A percentile compares a stretch with the other conserved stretches of the same genome.
Conservation (phyloP, 495 filamentous ascomycete species). For the Xylaria palmicola region DNA sequence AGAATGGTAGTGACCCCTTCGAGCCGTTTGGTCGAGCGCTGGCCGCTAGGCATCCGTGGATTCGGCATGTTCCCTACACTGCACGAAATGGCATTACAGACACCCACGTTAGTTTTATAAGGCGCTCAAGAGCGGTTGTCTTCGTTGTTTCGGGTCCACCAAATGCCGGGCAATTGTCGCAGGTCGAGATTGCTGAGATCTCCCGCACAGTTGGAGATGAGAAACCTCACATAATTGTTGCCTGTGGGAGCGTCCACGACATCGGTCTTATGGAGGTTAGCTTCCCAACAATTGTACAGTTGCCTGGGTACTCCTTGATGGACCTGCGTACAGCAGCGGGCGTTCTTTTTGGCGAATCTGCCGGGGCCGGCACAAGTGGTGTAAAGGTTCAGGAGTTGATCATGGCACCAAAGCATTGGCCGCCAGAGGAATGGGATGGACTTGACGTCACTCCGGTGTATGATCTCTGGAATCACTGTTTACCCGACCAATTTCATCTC, state of each 20-base stretch:
- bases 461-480: slow-evolving; percentile 52
- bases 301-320: slow-evolving; percentile 46
- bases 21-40: slow-evolving; percentile 58
- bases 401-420: slow-evolving; percentile 44
- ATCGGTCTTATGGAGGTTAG: slow-evolving; percentile 34
- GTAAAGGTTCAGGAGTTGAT: slow-evolving; percentile 39
- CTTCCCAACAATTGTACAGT: slow-evolving; percentile 49
- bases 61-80: slow-evolving; percentile 62
- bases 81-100: slow-evolving; percentile 56
- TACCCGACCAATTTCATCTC: slow-evolving; percentile 46
- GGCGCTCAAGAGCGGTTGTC: slow-evolving; percentile 52
- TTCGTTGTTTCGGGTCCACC: slow-evolving; percentile 51
- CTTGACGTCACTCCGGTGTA: slow-evolving; percentile 42
- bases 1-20: slow-evolving; percentile 53
- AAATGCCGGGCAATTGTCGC: slow-evolving; percentile 34
- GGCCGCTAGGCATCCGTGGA: slow-evolving; percentile 51
- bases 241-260: slow-evolving; percentile 43
- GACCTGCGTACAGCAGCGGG: slow-evolving; percentile 56
- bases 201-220: slow-evolving; percentile 44
- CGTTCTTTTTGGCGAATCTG: slow-evolving; percentile 50
- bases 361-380: slow-evolving; percentile 14
- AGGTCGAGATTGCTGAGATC: slow-evolving; percentile 44
- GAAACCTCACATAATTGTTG: slow-evolving; percentile 50
- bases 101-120: slow-evolving; percentile 60
- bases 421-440: slow-evolving; percentile 47